Evolutionary conservation across 2,329 filamentous ascomycete genomes (phyloP).

Genomic region (Trichoderma arundinaceum): DNA sequence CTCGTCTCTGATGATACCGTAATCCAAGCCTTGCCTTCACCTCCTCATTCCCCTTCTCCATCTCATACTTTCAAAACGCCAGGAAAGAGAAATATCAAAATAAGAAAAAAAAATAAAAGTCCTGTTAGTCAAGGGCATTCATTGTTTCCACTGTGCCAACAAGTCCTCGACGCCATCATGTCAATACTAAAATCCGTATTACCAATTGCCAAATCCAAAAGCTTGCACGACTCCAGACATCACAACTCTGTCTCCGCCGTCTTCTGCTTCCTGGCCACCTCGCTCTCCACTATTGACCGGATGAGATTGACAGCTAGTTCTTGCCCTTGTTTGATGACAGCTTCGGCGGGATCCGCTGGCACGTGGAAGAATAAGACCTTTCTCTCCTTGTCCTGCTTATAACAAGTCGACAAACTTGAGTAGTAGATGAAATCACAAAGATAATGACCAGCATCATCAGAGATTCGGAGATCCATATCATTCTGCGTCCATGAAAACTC

Average conservation of each 20-base stretch:
- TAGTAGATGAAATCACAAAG: constrained; percentile 82
- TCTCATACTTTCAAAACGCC: no score
- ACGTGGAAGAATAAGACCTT: constrained; percentile 76
- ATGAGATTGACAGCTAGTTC: constrained; percentile 61
- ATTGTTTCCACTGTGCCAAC: no score
- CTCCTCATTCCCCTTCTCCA: not conserved
- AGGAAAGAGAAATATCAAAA: no score
- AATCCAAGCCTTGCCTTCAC: not conserved
- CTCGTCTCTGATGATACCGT: not conserved
- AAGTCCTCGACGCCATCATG: not conserved
- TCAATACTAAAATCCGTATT: no score
- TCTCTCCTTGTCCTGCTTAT: constrained; percentile 52
- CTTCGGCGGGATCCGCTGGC: constrained; percentile 62
- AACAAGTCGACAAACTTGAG: constrained; percentile 66
- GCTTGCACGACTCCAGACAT: no score
- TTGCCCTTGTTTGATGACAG: constrained; percentile 55
- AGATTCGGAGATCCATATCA: constrained; percentile 60
- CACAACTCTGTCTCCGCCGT: not conserved
- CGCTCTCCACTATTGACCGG: constrained; percentile 61
- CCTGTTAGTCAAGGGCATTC: no score
- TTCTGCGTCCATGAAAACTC: constrained; percentile 38
- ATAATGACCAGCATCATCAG: constrained; percentile 73
- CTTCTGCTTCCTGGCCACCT: constrained; percentile 41
- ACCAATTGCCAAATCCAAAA: no score
- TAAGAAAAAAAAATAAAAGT: no score